Evolutionary conservation across 2,329 filamentous ascomycete genomes (phyloP).

Genomic region (Colletotrichum horii): DNA sequence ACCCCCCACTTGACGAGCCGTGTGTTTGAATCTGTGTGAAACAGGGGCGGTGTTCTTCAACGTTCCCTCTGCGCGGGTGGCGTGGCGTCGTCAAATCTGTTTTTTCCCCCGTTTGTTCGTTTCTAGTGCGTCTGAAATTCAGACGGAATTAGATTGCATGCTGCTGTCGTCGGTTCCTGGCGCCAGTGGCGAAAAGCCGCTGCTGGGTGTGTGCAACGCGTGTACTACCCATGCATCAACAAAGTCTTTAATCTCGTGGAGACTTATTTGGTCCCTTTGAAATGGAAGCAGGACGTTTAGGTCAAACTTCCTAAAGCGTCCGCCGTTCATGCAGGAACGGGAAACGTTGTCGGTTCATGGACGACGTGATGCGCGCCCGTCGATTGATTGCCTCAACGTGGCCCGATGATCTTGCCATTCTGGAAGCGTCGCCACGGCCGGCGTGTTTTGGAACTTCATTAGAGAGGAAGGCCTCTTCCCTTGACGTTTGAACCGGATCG

Average conservation of each 20-base stretch:
- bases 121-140: conserved; percentile 3
- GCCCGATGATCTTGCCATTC: neutral
- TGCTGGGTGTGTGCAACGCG: neutral
- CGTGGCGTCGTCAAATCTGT: neutral
- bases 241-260: neutral
- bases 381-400: neutral
- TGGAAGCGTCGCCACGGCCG: neutral
- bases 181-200: neutral
- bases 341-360: neutral
- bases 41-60: neutral
- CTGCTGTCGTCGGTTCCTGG: neutral
- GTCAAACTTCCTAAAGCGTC: neutral
- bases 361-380: neutral
- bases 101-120: neutral
- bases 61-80: neutral
- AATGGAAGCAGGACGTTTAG: neutral
- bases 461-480: neutral
- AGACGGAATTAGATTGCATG: conserved; percentile 5
- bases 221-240: neutral
- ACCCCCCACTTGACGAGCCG: neutral
- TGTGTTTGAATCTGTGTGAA: conserved; percentile 17
- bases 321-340: neutral
- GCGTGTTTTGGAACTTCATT: conserved; percentile 4
- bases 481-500: neutral
- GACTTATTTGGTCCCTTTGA: neutral